Evolutionary conservation across 495 filamentous ascomycete genomes (phyloP), one percentile per base, ranked within the genome.

Genomic region (Collariella sp.): DNA sequence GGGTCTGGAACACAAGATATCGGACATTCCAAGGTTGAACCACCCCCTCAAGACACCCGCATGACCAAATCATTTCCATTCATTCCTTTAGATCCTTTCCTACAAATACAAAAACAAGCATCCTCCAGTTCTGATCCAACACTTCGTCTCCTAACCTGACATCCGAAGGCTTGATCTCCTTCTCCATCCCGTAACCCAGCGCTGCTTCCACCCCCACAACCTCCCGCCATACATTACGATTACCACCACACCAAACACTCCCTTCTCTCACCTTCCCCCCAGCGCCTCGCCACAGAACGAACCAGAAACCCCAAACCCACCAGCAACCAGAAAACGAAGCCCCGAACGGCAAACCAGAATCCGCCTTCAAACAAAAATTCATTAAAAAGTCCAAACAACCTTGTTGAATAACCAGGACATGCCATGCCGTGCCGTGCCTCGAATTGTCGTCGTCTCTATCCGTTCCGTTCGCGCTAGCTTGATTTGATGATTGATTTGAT

Each of bases 361-460:
- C 33, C 43, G 16, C 51, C 51, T 10, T 23, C 36, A 15, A 50
- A 34, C 31, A 45, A 50, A 26, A 51, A 33, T 10, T 19, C 12
- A 11, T 3, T 2, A 42, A 40, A 31, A 46, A 53, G 50, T 46
- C 26, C 26, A 31, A 31, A 31, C 26, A 31, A 31, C 26, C 9
- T 31, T 31, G 26, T 5, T 5, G 9, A 31, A 31, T 4, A 31
- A 31, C 26, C 26, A 54, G 42, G 34, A 46, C 50, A 52, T 44
- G 50, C n/a, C 39, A 41, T 19, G 42, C 42, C 15, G 20, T 45
- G 42, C 43, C 51, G 31, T 54, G 51, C 51, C 51, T 18, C 23
- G 23, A 45, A 29, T 26, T n/a, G n/a, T n/a, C n/a, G 34, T 54
- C 51, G 51, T 54, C 51, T 54, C 51, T 47, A 47, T 46, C 35